Base-by-base conservation (phyloP, 148 eudicot species). In the Pouteria glomerata region DNA sequence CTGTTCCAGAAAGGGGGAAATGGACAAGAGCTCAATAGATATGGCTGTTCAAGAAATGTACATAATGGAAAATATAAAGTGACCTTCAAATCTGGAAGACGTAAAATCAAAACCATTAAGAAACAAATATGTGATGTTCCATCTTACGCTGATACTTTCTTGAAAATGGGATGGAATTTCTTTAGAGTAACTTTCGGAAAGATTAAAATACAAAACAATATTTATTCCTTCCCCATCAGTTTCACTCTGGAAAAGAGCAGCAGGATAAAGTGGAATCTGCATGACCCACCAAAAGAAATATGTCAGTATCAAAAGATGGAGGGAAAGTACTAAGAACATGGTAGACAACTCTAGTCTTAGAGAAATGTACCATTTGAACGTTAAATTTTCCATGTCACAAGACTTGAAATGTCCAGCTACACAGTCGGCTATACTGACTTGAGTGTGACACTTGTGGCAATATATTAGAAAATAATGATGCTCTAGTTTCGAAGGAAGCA, bases 221-320 rank as follows among this genome's bases (percentile, higher is more conserved):
- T 78, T 92, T 68, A 92, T 85, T 69, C 99, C 99, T 80, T 96
- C 97, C 8, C 99, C 99, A 68, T 96, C 99, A 71, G 75, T 79
- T 81, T 96, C 99, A 69, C 81, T 80, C 58, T 88, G 96, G 78
- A 96, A 96, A 19, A 96, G 56, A 19, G 96, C 57, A 6, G 94
- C 79, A 45, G 96, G 94, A 79, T 96, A 96, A 74, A 90, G 72
- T 7, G 99, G 99, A 60, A 92, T 76, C 99, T 96, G 91, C 64
- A 61, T 58, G 56, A 64, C 52, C 76, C 52, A 35, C 65, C 23
- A 52, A 51, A 68, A 42, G 57, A n/a, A n/a, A 51, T 8, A 21
- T 26, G 50, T 67, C 26, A 74, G 23, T 24, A 56, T 37, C n/a
- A 41, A 26, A 8, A 70, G 56, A 3, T 8, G 33, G 12, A 26